These are phyloP conservation scores for Quercus lobata DNA, from an alignment of 331 rosid genomes.

Conservation along the genomic window DNA sequence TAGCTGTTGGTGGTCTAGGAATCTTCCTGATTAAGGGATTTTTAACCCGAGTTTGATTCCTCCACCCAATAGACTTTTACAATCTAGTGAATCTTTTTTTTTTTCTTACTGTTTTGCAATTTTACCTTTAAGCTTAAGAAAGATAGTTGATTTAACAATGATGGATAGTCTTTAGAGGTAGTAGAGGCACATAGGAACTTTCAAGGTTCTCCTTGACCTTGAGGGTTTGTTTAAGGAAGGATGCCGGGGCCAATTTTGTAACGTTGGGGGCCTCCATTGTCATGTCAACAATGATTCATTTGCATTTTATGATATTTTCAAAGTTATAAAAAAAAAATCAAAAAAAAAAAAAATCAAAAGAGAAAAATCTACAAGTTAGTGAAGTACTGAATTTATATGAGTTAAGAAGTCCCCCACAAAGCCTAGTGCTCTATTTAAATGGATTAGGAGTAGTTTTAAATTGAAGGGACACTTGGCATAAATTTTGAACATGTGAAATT, in stretches of 20 bases:
- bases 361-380: neutral
- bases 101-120: neutral
- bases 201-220: constrained; percentile 17
- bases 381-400: too few relatives aligned
- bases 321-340: neutral
- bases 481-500: too few relatives aligned
- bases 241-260: constrained; percentile 34
- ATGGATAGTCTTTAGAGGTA: constrained; percentile 19
- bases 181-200: constrained; percentile 17
- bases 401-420: too few relatives aligned
- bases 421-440: too few relatives aligned
- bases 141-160: constrained; percentile 29
- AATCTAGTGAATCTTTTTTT: neutral
- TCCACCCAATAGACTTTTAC: constrained; percentile 2
- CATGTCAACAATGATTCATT: neutral
- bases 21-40: constrained; percentile 58
- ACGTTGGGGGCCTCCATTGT: constrained; percentile 20
- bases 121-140: constrained; percentile 35
- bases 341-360: too few relatives aligned
- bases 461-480: too few relatives aligned
- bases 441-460: too few relatives aligned
- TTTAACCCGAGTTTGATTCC: constrained; percentile 40
- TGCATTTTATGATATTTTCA: constrained; percentile 11
- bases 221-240: constrained; percentile 28
- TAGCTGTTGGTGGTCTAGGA: constrained; percentile 71